Evolutionary conservation across 306 rosid species (phyloP).

Genomic region (Cicer pinnatifidum): DNA sequence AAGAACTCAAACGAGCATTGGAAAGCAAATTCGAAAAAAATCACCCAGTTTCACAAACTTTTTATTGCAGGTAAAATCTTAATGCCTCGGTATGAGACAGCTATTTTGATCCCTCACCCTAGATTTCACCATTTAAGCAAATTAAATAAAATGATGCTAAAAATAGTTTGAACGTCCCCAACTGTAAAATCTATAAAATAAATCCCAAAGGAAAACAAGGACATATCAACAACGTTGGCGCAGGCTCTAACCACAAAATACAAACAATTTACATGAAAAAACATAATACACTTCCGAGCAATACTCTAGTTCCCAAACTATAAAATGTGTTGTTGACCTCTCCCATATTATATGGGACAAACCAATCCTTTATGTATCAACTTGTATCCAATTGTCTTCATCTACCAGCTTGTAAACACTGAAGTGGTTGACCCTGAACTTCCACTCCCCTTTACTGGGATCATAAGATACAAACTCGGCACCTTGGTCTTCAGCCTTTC

Average conservation of each 20-base stretch:
- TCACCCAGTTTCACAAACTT: neutral
- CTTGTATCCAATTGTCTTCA: constrained; percentile 49
- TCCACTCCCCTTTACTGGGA: constrained; percentile 88
- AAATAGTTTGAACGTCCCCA: constrained; percentile 37
- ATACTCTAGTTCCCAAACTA: constrained; percentile 42
- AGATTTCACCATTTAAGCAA: constrained; percentile 9
- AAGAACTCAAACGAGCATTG: constrained; percentile 1
- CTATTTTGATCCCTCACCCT: neutral
- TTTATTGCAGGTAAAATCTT: neutral
- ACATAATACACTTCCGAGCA: constrained; percentile 24
- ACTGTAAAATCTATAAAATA: constrained; percentile 28
- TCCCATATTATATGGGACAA: neutral
- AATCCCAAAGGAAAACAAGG: constrained; percentile 33
- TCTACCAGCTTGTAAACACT: constrained; percentile 65
- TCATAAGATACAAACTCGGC: constrained; percentile 85
- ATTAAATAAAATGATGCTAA: neutral
- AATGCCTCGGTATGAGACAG: neutral
- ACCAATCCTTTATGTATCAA: constrained; percentile 18
- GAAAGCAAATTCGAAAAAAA: neutral
- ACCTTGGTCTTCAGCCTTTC: constrained; percentile 91
- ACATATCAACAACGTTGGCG: constrained; percentile 36
- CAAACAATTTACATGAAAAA: constrained; percentile 44
- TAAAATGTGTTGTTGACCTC: constrained; percentile 25
- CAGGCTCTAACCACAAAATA: constrained; percentile 40
- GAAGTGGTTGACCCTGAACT: constrained; percentile 84